A percentile compares a stretch with the other conserved stretches of the same genome.
These are phyloP conservation scores for Nicotiana noctiflora DNA, from an alignment of 257 asterid genomes.

Conservation along the genomic window DNA sequence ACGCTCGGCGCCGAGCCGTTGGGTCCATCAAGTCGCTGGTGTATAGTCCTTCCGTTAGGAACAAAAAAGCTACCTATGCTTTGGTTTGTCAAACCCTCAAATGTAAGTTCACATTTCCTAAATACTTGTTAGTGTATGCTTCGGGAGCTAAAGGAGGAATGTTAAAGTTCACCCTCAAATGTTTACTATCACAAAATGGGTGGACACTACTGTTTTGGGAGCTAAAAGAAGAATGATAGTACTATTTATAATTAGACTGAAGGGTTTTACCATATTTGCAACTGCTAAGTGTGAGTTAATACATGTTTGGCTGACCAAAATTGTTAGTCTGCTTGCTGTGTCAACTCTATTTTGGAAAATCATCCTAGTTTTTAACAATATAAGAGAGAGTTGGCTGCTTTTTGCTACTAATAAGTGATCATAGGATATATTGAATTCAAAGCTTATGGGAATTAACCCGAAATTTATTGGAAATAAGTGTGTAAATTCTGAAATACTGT, in stretches of 20 bases:
- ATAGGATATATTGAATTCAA: neutral
- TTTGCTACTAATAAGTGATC: neutral
- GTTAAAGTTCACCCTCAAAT: too few relatives aligned
- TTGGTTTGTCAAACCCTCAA: slow-evolving; percentile 90
- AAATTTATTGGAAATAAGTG: neutral
- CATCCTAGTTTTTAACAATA: neutral
- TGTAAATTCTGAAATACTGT: neutral
- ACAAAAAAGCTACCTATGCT: slow-evolving; percentile 79
- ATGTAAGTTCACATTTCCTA: slow-evolving; percentile 39
- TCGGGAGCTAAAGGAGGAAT: too few relatives aligned
- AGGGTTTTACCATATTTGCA: neutral
- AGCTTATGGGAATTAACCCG: neutral
- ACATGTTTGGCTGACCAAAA: neutral
- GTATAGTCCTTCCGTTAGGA: slow-evolving; percentile 71
- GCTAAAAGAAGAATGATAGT: slow-evolving; percentile 2
- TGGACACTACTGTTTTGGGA: neutral
- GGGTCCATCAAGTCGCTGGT: slow-evolving; percentile 86
- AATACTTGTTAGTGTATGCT: neutral
- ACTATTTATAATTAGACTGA: neutral
- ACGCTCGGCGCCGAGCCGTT: slow-evolving; percentile 76
- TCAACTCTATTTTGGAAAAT: neutral
- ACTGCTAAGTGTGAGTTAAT: neutral
- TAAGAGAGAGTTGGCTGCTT: neutral
- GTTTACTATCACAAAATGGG: neutral
- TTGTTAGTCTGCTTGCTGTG: neutral